These are phyloP conservation scores for Dissophora ornata DNA, from an alignment of 192 early-diverging fungal genomes.

Conservation along the genomic window DNA sequence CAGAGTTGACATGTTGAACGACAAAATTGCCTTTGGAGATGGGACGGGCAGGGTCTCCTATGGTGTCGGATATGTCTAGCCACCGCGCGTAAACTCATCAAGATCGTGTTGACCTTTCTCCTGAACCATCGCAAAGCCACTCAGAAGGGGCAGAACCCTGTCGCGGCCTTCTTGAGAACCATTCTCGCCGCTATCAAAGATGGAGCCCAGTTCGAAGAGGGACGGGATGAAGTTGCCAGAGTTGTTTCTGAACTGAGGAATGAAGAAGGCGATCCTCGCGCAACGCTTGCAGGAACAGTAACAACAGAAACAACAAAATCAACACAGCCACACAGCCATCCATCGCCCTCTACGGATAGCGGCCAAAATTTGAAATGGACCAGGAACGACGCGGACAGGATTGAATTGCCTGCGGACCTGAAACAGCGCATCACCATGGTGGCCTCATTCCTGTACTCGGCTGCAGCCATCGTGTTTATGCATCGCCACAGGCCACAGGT, in stretches of 20 bases:
- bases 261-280: slow-evolving; percentile 40
- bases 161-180: slow-evolving; percentile 11
- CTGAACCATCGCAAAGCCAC: slow-evolving; percentile 26
- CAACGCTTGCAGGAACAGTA: slow-evolving; percentile 28
- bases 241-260: slow-evolving; percentile 27
- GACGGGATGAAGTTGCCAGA: slow-evolving; percentile 46
- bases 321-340: background rate
- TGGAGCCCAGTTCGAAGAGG: slow-evolving; percentile 20
- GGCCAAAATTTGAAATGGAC: slow-evolving; percentile 14
- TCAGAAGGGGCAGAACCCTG: slow-evolving; percentile 21
- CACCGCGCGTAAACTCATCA: slow-evolving; percentile 44
- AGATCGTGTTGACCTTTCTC: slow-evolving; percentile 25
- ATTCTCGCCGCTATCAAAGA: slow-evolving; percentile 23
- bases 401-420: slow-evolving; percentile 23
- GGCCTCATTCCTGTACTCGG: slow-evolving; percentile 54
- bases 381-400: slow-evolving; percentile 17
- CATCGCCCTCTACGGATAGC: background rate
- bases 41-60: too few relatives aligned
- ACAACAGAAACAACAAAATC: slow-evolving; percentile 3
- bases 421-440: slow-evolving; percentile 42
- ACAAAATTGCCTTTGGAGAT: too few relatives aligned
- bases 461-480: slow-evolving; percentile 51
- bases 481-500: slow-evolving; percentile 52
- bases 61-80: slow-evolving; percentile 50
- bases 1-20: too few relatives aligned